Evolutionary conservation across 495 filamentous ascomycete genomes (phyloP), one percentile per base, ranked within the genome.

Genomic region (Penicillium egyptiacum): DNA sequence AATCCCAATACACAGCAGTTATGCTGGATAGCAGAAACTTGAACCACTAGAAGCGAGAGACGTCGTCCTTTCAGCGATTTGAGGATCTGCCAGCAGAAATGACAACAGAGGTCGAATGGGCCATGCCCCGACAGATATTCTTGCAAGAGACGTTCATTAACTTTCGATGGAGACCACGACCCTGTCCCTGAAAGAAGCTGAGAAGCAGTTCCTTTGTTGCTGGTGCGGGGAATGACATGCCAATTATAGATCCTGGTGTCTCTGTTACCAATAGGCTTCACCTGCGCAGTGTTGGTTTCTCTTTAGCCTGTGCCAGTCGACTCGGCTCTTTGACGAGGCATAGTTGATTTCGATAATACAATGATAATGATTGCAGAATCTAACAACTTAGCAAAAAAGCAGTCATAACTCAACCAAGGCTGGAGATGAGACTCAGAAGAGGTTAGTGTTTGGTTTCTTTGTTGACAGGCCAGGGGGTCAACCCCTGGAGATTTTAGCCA

Each of bases 81-180:
- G 28, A 40, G n/a, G 16, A n/a, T 40, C 37, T 53, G 25, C 39
- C 42, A 26, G 41, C 30, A 46, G 41, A 28, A 39, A 33, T 22
- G 30, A 37, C 30, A 44, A 9, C 30, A 28, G 42, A 46, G n/a
- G 14, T 20, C 28, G 37, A 46, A 26, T 17, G 1, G 33, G 25
- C 23, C 37, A 49, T 40, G n/a, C 28, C 35, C 41, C 25, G 44
- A 23, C 25, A 56, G 35, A 56, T 50, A 42, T 49, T 55, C 31
- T 30, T 49, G 33, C 41, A 25, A 6, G 19, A 17, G 9, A 22
- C 22, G 46, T 26, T 45, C 17, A 45, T 54, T 16, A 14, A 37
- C 17, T n/a, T 10, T 17, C 14, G 20, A 14, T 16, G 19, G 19
- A 23, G n/a, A 17, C 1, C 51, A 35, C 4, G 19, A 35, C n/a